Base-by-base conservation (phyloP, 805 yeast species). In the Cyberlindnera euphorbiae region DNA sequence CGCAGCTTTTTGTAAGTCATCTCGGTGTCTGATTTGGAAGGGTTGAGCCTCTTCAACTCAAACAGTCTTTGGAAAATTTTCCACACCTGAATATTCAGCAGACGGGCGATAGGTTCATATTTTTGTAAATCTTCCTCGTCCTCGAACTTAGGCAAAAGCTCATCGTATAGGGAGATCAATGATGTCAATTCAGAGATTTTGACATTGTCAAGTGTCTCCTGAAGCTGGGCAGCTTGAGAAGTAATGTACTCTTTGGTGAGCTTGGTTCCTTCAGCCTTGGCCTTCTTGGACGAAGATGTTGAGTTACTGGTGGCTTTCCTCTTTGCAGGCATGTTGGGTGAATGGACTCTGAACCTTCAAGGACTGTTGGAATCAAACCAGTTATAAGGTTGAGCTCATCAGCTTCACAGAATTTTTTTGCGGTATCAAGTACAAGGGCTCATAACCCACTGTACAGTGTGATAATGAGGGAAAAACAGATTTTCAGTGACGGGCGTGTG, bases 401-500 rank as follows among this genome's bases (percentile, higher is more conserved):
- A n/a, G n/a, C n/a, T n/a, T n/a, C n/a, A n/a, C n/a, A n/a, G n/a
- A n/a, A n/a, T n/a, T n/a, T n/a, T n/a, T n/a, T n/a, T n/a, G n/a
- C n/a, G n/a, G n/a, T n/a, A n/a, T 11, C 8, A 21, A 11, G 24
- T 8, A 21, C 26, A 12, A 24, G 26, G 26, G 25, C 32, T 30
- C 33, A 15, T 30, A 30, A 30, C 33, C 28, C 13, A 7, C 6
- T n/a, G 18, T 13, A n/a, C 23, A 14, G 23, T 8, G 23, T n/a
- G n/a, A n/a, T n/a, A n/a, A n/a, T n/a, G n/a, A n/a, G n/a, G n/a
- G n/a, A n/a, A n/a, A n/a, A n/a, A n/a, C n/a, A n/a, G n/a, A n/a
- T n/a, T n/a, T n/a, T n/a, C n/a, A n/a, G n/a, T n/a, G n/a, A 32
- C 11, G 81, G 81, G 82, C 81, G 77, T 76, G 80, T 76, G 82